phyloP scores from a whole-genome alignment of 352 stramenopile genomes.

The Pythium angustatum region DNA sequence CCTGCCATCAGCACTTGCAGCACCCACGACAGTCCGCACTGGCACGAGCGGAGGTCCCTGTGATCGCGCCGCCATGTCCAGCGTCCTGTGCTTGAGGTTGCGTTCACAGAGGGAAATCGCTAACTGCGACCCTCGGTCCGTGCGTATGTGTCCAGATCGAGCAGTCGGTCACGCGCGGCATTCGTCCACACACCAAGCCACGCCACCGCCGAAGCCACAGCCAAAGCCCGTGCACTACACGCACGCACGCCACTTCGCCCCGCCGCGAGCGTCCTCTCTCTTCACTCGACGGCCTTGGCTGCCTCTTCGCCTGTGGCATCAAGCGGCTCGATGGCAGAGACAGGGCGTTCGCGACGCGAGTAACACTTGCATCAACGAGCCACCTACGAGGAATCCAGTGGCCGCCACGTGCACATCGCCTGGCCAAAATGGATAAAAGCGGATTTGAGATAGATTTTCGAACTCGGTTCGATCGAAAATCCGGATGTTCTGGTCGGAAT shows the following conservation, averaged over 20 bases:
- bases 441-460: background rate
- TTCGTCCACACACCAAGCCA: background rate
- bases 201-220: background rate
- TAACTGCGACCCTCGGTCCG: constrained; percentile 4
- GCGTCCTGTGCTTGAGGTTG: background rate
- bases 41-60: background rate
- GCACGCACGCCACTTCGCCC: constrained; percentile 1
- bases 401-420: background rate
- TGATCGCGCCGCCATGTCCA: background rate
- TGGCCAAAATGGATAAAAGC: constrained; percentile 10
- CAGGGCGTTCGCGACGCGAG: constrained; percentile 10
- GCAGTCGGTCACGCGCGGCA: background rate
- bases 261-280: constrained; percentile 4
- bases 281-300: background rate
- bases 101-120: constrained; percentile 8
- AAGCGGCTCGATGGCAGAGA: constrained; percentile 7
- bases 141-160: background rate
- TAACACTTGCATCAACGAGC: constrained; percentile 26
- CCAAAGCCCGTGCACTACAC: background rate
- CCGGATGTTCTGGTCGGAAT: too few relatives aligned
- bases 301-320: constrained; percentile 12
- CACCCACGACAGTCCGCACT: too few relatives aligned
- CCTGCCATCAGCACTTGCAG: background rate
- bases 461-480: background rate
- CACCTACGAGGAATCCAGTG: constrained; percentile 14